Conservation (phyloP, 2,329 filamentous ascomycete species). For the Colletotrichum horii region DNA sequence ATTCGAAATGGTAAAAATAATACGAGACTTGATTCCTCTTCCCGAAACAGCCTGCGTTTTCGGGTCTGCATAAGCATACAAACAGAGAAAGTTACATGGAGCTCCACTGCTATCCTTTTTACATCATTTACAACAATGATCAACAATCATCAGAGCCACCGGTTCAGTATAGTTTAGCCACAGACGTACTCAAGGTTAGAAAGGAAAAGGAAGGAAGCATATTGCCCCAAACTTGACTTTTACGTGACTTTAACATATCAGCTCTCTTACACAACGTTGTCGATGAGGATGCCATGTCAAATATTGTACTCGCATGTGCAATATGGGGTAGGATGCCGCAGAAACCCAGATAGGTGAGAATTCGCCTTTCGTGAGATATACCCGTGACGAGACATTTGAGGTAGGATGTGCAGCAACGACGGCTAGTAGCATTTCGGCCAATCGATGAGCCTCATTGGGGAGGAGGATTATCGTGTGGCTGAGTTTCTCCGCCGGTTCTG, state of each 20-base stretch:
- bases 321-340: neutral
- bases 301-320: neutral
- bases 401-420: neutral
- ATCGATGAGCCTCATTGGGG: too few species aligned
- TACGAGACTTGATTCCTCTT: neutral
- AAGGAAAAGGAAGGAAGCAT: neutral
- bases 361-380: neutral
- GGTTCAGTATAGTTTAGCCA: neutral
- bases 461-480: neutral
- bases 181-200: neutral
- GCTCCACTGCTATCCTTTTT: neutral
- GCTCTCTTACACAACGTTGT: neutral
- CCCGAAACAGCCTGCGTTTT: neutral
- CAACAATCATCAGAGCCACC: neutral
- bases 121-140: neutral
- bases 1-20: neutral
- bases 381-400: neutral
- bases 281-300: neutral
- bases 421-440: neutral
- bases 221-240: neutral
- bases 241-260: rapidly evolving
- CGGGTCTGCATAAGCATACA: rapidly evolving
- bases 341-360: neutral
- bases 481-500: neutral
- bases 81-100: neutral